Conservation (phyloP, 1,284 basidiomycete species). For the Cutaneotrichosporon arboriforme region DNA sequence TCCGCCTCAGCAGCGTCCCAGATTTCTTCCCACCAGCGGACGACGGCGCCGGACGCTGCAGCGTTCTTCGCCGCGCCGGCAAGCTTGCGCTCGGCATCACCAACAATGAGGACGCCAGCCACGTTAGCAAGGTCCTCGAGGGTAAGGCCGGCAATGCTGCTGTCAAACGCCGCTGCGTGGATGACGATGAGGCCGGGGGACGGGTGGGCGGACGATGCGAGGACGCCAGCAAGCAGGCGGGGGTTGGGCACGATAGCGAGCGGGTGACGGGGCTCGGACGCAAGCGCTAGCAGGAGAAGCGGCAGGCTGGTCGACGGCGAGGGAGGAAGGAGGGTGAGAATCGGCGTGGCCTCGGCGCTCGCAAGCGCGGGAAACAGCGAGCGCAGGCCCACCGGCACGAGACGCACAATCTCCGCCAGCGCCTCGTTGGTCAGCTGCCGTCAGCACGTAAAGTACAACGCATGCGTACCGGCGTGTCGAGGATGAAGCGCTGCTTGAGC, state of each 20-base stretch:
- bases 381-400: conserved; percentile 34
- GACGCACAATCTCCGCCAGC: conserved; percentile 31
- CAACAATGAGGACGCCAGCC: conserved; percentile 31
- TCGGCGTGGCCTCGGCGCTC: conserved; percentile 19
- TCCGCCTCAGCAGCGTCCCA: conserved; percentile 34
- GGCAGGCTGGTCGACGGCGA: conserved; percentile 32
- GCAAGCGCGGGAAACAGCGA: conserved; percentile 32
- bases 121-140: neutral
- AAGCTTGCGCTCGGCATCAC: conserved; percentile 25
- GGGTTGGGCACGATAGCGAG: conserved; percentile 33
- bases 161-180: conserved; percentile 24
- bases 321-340: conserved; percentile 34
- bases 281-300: conserved; percentile 35
- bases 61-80: neutral
- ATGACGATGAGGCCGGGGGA: conserved; percentile 32
- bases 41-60: conserved; percentile 17
- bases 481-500: conserved; percentile 27
- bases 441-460: neutral
- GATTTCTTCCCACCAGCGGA: conserved; percentile 40
- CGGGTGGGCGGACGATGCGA: conserved; percentile 23
- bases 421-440: conserved; percentile 23
- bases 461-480: conserved; percentile 31
- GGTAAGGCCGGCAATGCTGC: conserved; percentile 28
- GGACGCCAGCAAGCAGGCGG: conserved; percentile 19
- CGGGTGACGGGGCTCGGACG: conserved; percentile 24